A percentile compares a stretch with the other conserved stretches of the same genome.
phyloP scores from a whole-genome alignment of 108 stramenopile species.

The Fistulifera solaris region DNA sequence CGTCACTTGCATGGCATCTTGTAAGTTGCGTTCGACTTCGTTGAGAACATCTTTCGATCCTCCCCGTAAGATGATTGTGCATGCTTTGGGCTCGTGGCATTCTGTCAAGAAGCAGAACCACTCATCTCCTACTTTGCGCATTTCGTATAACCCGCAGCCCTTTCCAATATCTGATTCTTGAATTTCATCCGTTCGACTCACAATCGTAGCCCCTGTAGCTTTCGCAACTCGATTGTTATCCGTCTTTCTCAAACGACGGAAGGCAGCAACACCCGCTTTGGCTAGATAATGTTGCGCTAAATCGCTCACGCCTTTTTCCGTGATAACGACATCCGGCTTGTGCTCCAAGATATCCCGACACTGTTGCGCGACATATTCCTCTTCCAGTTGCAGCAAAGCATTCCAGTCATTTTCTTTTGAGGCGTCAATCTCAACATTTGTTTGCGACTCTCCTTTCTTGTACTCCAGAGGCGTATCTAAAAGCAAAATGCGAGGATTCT shows the following conservation, averaged over 20 bases:
- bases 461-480: slow-evolving; percentile 98
- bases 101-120: slow-evolving; percentile 98
- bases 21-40: slow-evolving; percentile 98
- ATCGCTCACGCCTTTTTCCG: slow-evolving; percentile 99
- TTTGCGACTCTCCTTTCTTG: slow-evolving; percentile 99
- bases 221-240: slow-evolving; percentile 99
- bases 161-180: slow-evolving; percentile 97
- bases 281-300: slow-evolving; percentile 98
- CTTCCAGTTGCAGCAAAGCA: slow-evolving; percentile 94
- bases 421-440: slow-evolving; percentile 89
- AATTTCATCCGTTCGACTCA: slow-evolving; percentile 96
- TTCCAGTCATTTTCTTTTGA: slow-evolving; percentile 99
- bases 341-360: slow-evolving; percentile 97
- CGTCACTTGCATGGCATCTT: slow-evolving; percentile 99
- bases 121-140: slow-evolving; percentile 96
- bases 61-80: slow-evolving; percentile 96
- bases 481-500: slow-evolving; percentile 96
- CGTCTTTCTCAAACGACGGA: slow-evolving; percentile 97
- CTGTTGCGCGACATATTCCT: slow-evolving; percentile 99
- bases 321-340: slow-evolving; percentile 98
- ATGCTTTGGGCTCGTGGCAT: slow-evolving; percentile 97
- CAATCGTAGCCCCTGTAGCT: slow-evolving; percentile 97
- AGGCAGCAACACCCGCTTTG: slow-evolving; percentile 97
- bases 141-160: slow-evolving; percentile 97
- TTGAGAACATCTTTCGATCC: slow-evolving; percentile 99